A percentile compares a stretch with the other conserved stretches of the same genome.
Conservation (phyloP, 352 stramenopile species). For the Lagenidium sp. region DNA sequence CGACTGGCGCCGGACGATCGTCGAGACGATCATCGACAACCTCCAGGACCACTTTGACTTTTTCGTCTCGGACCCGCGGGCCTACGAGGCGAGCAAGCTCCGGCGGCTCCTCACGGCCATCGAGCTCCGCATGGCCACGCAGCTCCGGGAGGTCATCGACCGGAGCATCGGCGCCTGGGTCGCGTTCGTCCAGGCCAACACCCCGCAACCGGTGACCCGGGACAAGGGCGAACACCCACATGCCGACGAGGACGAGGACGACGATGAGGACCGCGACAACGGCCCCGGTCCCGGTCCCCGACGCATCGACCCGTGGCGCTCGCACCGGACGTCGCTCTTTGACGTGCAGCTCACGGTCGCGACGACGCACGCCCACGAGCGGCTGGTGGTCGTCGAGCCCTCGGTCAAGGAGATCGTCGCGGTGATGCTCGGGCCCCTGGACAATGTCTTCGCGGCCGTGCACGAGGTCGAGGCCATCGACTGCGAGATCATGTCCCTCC, state of each 20-base stretch:
- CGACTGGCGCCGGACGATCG: constrained; percentile 86
- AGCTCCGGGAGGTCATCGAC: constrained; percentile 68
- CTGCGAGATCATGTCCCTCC: constrained; percentile 85
- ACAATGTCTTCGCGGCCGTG: constrained; percentile 64
- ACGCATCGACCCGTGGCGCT: constrained; percentile 29
- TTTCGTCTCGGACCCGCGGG: constrained; percentile 73
- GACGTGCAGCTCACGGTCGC: constrained; percentile 42
- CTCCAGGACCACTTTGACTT: constrained; percentile 92
- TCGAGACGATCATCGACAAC: constrained; percentile 92
- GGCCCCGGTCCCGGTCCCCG: no score
- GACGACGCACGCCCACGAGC: constrained; percentile 26
- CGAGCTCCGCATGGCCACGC: constrained; percentile 78
- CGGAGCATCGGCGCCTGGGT: constrained; percentile 53
- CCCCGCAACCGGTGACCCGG: neutral
- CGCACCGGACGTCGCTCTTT: constrained; percentile 67
- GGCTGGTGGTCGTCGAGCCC: constrained; percentile 42
- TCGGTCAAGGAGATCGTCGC: constrained; percentile 59
- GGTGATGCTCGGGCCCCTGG: constrained; percentile 70
- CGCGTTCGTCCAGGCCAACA: constrained; percentile 31
- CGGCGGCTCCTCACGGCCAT: constrained; percentile 76
- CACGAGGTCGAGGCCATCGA: constrained; percentile 83
- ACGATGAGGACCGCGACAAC: neutral
- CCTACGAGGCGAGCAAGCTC: constrained; percentile 50
- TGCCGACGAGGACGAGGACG: constrained; percentile 2
- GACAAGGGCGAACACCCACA: no score